Evolutionary conservation across 2,329 filamentous ascomycete species (phyloP).

Genomic region (Trichoderma brevicompactum): DNA sequence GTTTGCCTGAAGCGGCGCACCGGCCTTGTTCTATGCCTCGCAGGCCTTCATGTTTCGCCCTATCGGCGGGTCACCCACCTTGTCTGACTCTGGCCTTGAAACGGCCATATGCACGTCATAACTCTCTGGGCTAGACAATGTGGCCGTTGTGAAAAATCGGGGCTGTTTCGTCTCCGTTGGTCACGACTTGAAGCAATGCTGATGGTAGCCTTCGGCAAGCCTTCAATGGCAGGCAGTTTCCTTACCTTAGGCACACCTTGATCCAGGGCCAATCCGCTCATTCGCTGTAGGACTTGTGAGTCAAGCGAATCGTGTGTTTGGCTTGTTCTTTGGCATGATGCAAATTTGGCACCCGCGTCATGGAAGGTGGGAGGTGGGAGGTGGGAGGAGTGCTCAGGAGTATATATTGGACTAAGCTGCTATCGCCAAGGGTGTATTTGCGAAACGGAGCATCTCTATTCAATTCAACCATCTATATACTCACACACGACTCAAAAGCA

Average conservation of each 20-base stretch:
- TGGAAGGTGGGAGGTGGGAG: too few relatives aligned
- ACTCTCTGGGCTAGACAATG: neutral
- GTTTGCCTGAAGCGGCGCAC: neutral
- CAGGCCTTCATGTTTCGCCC: constrained; percentile 16
- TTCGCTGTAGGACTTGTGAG: constrained; percentile 18
- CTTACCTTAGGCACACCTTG: constrained; percentile 4
- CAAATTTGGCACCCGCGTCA: constrained; percentile 1
- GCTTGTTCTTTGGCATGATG: neutral
- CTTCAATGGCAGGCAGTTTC: constrained; percentile 4
- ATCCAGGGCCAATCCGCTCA: constrained; percentile 5
- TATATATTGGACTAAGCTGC: neutral
- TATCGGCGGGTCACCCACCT: constrained; percentile 8
- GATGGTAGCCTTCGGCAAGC: constrained; percentile 19
- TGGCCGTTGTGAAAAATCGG: constrained; percentile 1
- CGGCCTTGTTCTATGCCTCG: constrained; percentile 14
- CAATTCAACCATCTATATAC: neutral
- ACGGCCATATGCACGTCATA: constrained; percentile 6
- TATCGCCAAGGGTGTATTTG: neutral
- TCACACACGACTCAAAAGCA: neutral
- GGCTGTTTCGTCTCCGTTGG: neutral
- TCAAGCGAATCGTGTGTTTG: constrained; percentile 16
- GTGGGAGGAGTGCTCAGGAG: neutral
- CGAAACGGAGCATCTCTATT: neutral
- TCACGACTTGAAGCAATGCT: neutral
- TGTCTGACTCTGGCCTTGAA: constrained; percentile 7